These are phyloP conservation scores for Trichoderma parareesei DNA, from an alignment of 495 filamentous ascomycete genomes.

Conservation along the genomic window DNA sequence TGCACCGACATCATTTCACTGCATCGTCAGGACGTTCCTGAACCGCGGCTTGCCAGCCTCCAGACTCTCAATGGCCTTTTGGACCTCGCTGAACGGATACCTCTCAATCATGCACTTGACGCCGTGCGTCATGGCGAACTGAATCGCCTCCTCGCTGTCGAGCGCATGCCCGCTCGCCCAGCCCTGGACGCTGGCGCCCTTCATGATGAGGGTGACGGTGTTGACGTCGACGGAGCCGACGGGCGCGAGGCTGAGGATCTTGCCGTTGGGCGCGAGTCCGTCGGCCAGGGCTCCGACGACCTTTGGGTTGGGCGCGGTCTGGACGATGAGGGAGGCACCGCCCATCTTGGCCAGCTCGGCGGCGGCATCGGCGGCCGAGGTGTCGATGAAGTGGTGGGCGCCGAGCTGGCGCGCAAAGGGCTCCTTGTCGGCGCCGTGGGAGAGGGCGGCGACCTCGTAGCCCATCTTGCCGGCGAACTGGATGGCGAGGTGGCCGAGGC, in stretches of 20 bases:
- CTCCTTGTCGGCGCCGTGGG: conserved; percentile 47
- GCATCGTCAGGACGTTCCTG: conserved; percentile 44
- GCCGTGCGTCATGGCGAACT: conserved; percentile 47
- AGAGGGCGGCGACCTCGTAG: conserved; percentile 56
- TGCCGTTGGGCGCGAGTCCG: conserved; percentile 49
- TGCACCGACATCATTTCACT: neutral
- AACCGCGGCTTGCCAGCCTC: conserved; percentile 39
- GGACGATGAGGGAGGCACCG: conserved; percentile 53
- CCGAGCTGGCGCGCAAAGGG: conserved; percentile 53
- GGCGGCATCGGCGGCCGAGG: conserved; percentile 42
- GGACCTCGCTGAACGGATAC: conserved; percentile 50
- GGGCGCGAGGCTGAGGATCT: conserved; percentile 50
- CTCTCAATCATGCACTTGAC: conserved; percentile 58
- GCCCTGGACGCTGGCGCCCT: conserved; percentile 47
- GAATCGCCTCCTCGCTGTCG: conserved; percentile 59
- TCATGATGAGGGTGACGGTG: conserved; percentile 36
- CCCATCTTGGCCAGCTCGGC: conserved; percentile 48
- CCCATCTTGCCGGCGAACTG: conserved; percentile 61
- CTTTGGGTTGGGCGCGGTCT: conserved; percentile 53
- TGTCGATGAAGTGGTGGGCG: conserved; percentile 61
- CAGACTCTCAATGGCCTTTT: conserved; percentile 46
- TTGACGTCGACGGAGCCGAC: conserved; percentile 46
- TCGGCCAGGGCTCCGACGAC: conserved; percentile 45
- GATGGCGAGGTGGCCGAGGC: conserved; percentile 59
- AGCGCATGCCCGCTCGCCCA: conserved; percentile 56